A percentile compares a stretch with the other conserved stretches of the same genome.
Conservation (phyloP, 257 asterid genomes). For the Ballota nigra region DNA sequence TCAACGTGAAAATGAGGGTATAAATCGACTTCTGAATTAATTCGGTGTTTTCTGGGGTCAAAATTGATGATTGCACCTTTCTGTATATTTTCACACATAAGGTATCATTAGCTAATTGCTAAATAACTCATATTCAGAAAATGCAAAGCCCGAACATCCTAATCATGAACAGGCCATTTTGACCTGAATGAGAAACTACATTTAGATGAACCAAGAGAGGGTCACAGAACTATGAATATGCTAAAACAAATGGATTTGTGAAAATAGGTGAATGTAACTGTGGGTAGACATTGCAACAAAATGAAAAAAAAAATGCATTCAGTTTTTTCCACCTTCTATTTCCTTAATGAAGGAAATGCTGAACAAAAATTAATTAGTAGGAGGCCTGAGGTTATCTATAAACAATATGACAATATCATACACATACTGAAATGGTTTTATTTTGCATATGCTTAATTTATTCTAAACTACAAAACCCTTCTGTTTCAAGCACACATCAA, state of each 20-base stretch:
- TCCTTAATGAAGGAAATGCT: neutral
- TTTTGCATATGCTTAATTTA: neutral
- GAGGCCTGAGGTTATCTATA: neutral
- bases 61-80: slow-evolving; percentile 65
- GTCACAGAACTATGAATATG: neutral
- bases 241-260: neutral
- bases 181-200: neutral
- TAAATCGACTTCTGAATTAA: slow-evolving; percentile 82
- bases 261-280: neutral
- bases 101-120: slow-evolving; percentile 14
- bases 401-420: neutral
- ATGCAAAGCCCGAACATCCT: slow-evolving; percentile 12
- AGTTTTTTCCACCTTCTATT: neutral
- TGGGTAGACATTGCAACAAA: neutral
- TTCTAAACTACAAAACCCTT: neutral
- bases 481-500: neutral
- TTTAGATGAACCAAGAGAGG: neutral
- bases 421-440: neutral
- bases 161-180: slow-evolving; percentile 9
- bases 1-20: slow-evolving; percentile 82
- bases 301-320: neutral
- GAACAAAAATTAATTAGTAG: neutral
- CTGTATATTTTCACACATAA: slow-evolving; percentile 46
- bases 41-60: slow-evolving; percentile 94
- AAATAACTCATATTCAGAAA: slow-evolving; percentile 15